Evolutionary conservation across 352 stramenopile genomes (phyloP), one percentile per base, ranked within the genome.

Genomic region (Thalassiosira mediterranea): DNA sequence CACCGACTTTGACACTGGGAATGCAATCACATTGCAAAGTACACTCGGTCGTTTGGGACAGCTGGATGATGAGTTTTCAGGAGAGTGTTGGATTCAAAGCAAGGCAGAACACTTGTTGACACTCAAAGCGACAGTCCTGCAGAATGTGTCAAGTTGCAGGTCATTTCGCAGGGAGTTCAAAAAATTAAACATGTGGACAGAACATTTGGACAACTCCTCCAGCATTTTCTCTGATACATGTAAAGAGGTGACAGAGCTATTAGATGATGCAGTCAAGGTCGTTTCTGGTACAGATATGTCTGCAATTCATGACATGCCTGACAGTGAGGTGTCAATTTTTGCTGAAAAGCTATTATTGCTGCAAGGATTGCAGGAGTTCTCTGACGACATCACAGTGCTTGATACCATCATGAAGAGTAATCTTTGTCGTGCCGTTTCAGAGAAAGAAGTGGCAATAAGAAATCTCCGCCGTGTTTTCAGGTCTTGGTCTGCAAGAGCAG

Each of bases 161-260:
- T 25, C 48, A 25, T 67, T 72, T 56, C 28, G 71, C 13, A 49
- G 15, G 19, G 51, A 81, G 25, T 23, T 73, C 17, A 47, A 66
- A 7, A 81, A 81, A 42, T 3, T 76, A 0, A 29, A 25, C 21
- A 28, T 75, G 34, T 81, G 72, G 72, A 37, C 64, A 5, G n/a
- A 49, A 31, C 40, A 32, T 5, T 81, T 81, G 26, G 26, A 64
- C 44, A 46, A 63, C 34, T 72, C 53, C 28, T 56, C 64, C 42
- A 26, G 25, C 25, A 46, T 76, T 38, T 72, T 52, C 11, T 51
- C 21, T 26, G 34, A 42, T n/a, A 69, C 72, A 23, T 28, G n/a
- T n/a, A 17, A 48, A 31, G 40, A 58, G 23, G 15, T 72, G 13
- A 10, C 60, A 29, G 52, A 23, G 10, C 52, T 71, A 4, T 47